Evolutionary conservation across 2,329 filamentous ascomycete genomes (phyloP).

Genomic region (Sporothrix brunneoviolacea): DNA sequence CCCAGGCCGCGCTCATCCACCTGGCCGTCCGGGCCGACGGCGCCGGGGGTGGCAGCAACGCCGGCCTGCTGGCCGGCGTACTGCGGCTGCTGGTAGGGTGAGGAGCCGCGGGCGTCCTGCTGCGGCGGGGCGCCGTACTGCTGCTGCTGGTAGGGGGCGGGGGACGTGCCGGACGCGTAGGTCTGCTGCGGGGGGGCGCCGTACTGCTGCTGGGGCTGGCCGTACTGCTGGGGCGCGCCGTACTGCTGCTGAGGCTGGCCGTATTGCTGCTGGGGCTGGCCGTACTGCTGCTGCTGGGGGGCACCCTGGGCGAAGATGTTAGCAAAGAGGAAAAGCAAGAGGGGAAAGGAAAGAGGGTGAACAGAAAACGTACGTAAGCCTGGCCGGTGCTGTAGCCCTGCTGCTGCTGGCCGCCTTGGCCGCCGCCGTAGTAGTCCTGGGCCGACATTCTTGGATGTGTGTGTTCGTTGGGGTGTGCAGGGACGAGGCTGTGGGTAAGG

Average conservation of each 20-base stretch:
- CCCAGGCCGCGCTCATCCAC: conserved; percentile 49
- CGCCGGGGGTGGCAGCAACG: no score
- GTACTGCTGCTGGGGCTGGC: conserved; percentile 21
- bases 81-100: conserved; percentile 20
- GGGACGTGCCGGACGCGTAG: conserved; percentile 13
- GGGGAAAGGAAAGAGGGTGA: not conserved
- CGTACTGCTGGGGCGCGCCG: conserved; percentile 14
- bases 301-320: conserved; percentile 4
- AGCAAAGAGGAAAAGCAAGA: not conserved
- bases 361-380: conserved; percentile 4
- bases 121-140: conserved; percentile 10
- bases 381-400: conserved; percentile 15
- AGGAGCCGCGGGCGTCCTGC: conserved; percentile 2
- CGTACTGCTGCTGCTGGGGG: conserved; percentile 14
- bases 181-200: no score
- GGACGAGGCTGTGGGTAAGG: not conserved
- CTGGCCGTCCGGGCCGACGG: conserved; percentile 16
- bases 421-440: conserved; percentile 19
- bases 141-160: conserved; percentile 21
- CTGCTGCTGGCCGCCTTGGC: conserved; percentile 13
- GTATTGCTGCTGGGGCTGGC: conserved; percentile 12
- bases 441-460: conserved; percentile 14
- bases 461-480: not conserved
- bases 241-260: conserved; percentile 21
- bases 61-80: conserved; percentile 17